These are phyloP conservation scores for Panaeolus cyanescens DNA, from an alignment of 768 basidiomycete genomes.

Conservation along the genomic window DNA sequence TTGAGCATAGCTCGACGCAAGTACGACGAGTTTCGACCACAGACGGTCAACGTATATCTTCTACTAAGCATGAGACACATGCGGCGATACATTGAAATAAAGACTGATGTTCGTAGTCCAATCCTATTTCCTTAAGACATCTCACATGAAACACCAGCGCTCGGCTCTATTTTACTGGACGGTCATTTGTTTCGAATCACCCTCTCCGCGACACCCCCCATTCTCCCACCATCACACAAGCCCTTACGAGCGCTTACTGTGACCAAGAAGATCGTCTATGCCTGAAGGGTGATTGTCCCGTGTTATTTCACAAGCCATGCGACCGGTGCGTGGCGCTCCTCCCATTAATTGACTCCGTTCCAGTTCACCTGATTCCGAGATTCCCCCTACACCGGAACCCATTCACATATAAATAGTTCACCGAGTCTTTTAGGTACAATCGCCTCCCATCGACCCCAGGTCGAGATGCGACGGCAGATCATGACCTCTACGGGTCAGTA, in stretches of 20 bases:
- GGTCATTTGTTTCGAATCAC: neutral
- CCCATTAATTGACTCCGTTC: neutral
- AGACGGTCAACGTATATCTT: slow-evolving; percentile 3
- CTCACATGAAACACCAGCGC: neutral
- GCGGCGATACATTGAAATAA: too few species aligned
- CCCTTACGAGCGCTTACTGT: neutral
- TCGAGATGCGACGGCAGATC: neutral
- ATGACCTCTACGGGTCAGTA: neutral
- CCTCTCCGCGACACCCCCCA: neutral
- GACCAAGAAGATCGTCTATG: neutral
- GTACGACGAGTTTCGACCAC: neutral
- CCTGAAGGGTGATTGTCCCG: neutral
- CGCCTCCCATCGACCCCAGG: neutral
- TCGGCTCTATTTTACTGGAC: neutral
- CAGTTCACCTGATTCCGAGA: neutral
- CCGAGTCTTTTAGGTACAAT: neutral
- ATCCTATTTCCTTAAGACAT: neutral
- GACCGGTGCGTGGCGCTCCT: neutral
- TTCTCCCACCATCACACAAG: neutral
- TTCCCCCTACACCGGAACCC: too few species aligned
- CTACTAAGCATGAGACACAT: too few species aligned
- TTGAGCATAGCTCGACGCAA: neutral
- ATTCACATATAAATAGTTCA: too few species aligned
- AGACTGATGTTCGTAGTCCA: neutral
- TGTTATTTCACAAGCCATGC: neutral